Base-by-base conservation (phyloP, 2,329 filamentous ascomycete species). In the Exutisphaerella laricina region DNA sequence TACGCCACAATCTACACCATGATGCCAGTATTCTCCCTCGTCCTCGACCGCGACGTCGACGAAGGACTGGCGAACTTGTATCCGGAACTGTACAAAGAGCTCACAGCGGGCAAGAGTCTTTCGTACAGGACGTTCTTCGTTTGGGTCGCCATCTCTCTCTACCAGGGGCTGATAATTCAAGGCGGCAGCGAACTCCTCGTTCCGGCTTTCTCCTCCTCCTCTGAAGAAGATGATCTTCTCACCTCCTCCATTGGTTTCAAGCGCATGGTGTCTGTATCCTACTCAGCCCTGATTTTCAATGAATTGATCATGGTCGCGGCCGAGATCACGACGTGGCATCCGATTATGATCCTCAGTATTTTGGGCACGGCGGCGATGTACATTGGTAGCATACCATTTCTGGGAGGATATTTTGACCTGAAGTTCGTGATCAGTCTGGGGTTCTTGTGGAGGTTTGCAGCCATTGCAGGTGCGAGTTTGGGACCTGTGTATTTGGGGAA, bases 1-100 rank as follows among this genome's bases (percentile, higher is more conserved):
- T 98, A 98, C 61, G 88, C 89, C 1, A 98, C 92, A 0, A 75
- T 96, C 4, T 98, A 98, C 69, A 98, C 92, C 12, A 94, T 94
- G 64, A 77, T 80, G 12, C 92, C 92, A 0, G 92, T 98, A 23
- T 84, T 98, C 61, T 94, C 86, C 0, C 80, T 98, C 5, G 89
- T 97, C 2, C 78, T 98, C 1, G 92, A 98, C 68, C 85, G 85
- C 59, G 92, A 98, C 58, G 90, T 98, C 4, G 89, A 97, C 60
- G 90, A 97, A 67, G 80, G 84, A 39, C 76, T 98, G 4, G 89
- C 92, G 14, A 96, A 92, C 55, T 75, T 98, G 4, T 98, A 98
- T 63, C 94, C 92, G 0, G 92, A 98, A 60, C 77, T 98, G 2
- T 98, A 98, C 75, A 94, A 94, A 62, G 94, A 98, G 63, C 74